Base-by-base conservation (phyloP, 169 alveolate genomes). In the Cryptosporidium bovis region DNA sequence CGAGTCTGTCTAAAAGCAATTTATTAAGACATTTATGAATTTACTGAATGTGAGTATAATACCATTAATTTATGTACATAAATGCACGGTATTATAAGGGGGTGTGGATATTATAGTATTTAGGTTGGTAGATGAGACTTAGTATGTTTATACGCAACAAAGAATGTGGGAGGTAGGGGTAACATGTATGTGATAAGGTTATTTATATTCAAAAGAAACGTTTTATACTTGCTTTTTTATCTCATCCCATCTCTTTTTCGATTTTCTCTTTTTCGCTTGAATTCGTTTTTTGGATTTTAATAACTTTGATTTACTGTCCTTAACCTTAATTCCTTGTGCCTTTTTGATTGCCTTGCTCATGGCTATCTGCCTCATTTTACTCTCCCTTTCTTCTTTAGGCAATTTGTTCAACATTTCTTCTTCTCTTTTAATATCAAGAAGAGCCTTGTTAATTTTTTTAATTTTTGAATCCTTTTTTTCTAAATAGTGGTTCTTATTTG, bases 291-390 rank as follows among this genome's bases (percentile, higher is more conserved):
- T 77, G 2, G 77, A 46, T 24, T 77, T 77, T 15, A 77, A 20
- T 6, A 77, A 31, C 50, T 60, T 77, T 24, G 50, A 10, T 31
- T 40, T 60, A 40, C 40, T 77, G 16, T 77, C 87, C 27, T 77
- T 77, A 1, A 77, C 87, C 15, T 77, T 77, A 8, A 77, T 44
- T 34, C 87, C 71, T 24, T 77, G 69, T 15, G 87, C 87, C 29
- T 62, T 56, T 40, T 77, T 33, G 58, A 77, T 56, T 3, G 87
- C 87, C 48, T 62, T 77, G 44, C 48, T 71, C 77, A 77, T 36
- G 16, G 87, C 87, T 15, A 77, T 77, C 64, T 77, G 48, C 36
- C 46, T 77, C 16, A 60, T 77, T 36, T 60, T 40, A 0, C 10
- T 40, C n/a, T 58, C 64, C 15, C 51, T 33, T 15, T 60, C 71